phyloP scores from a whole-genome alignment of 2,329 filamentous ascomycete genomes.

The Talaromyces sp. region DNA sequence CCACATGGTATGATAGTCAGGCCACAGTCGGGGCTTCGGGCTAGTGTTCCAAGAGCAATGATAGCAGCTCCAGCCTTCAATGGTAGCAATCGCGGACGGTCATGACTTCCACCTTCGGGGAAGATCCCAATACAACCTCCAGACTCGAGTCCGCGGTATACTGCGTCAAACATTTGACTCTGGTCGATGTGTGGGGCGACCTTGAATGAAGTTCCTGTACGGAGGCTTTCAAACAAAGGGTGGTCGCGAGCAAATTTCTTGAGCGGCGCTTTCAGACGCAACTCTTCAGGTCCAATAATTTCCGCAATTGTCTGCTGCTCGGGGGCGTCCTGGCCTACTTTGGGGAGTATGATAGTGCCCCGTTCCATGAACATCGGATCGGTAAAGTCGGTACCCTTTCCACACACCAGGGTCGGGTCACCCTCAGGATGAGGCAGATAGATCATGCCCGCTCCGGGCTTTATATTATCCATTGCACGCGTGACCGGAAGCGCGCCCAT shows the following conservation, averaged over 20 bases:
- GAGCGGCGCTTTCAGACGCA: conserved; percentile 84
- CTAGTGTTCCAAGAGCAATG: conserved; percentile 90
- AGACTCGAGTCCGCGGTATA: conserved; percentile 75
- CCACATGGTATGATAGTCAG: conserved; percentile 93
- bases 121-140: conserved; percentile 95
- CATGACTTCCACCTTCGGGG: conserved; percentile 93
- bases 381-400: conserved; percentile 79
- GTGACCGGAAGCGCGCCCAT: conserved; percentile 91
- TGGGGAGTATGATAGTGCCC: conserved; percentile 81
- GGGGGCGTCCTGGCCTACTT: conserved; percentile 72
- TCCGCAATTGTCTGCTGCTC: conserved; percentile 76
- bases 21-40: conserved; percentile 78
- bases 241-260: conserved; percentile 60
- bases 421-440: conserved; percentile 85
- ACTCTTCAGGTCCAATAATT: conserved; percentile 74
- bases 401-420: conserved; percentile 75
- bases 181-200: conserved; percentile 91
- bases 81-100: conserved; percentile 84
- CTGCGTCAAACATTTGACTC: conserved; percentile 86
- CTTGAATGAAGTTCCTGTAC: conserved; percentile 75
- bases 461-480: conserved; percentile 83
- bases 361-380: conserved; percentile 67
- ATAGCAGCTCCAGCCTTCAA: conserved; percentile 96
- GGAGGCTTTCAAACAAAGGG: conserved; percentile 48
- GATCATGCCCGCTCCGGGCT: conserved; percentile 71